Conservation (phyloP, 2,329 filamentous ascomycete species). For the Tolypocladium amazonense region DNA sequence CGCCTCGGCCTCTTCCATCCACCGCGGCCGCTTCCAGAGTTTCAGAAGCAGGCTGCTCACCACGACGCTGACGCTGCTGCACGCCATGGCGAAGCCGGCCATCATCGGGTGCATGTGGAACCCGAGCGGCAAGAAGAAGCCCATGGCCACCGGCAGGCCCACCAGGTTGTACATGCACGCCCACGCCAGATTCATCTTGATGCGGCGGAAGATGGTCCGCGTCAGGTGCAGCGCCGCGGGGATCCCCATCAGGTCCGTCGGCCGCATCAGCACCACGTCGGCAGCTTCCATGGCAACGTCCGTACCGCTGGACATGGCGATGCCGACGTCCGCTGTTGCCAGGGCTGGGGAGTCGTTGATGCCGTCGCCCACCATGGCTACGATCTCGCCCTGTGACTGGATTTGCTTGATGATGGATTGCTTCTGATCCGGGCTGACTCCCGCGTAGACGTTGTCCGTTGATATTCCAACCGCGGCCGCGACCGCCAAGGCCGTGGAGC, state of each 20-base stretch:
- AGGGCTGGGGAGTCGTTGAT: constrained; percentile 97
- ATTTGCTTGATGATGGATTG: constrained; percentile 72
- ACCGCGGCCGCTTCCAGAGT: constrained; percentile 72
- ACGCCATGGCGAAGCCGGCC: constrained; percentile 88
- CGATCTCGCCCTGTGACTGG: constrained; percentile 62
- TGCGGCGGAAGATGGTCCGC: constrained; percentile 76
- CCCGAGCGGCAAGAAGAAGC: constrained; percentile 83
- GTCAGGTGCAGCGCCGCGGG: constrained; percentile 75
- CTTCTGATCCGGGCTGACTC: constrained; percentile 86
- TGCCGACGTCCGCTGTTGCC: constrained; percentile 84
- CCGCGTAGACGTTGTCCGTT: constrained; percentile 65
- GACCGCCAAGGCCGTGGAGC: constrained; percentile 72
- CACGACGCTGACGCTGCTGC: constrained; percentile 83
- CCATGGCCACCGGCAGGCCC: constrained; percentile 94
- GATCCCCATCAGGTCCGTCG: constrained; percentile 86
- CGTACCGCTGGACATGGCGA: constrained; percentile 84
- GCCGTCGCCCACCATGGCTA: constrained; percentile 96
- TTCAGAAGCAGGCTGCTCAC: constrained; percentile 73
- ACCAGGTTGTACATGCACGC: constrained; percentile 88
- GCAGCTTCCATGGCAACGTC: constrained; percentile 98
- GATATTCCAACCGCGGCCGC: constrained; percentile 75
- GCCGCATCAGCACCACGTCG: constrained; percentile 90
- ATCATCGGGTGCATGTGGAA: constrained; percentile 87
- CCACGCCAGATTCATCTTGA: constrained; percentile 89
- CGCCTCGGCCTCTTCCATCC: constrained; percentile 68